A percentile compares a stretch with the other conserved stretches of the same genome.
Evolutionary conservation across 495 filamentous ascomycete species (phyloP).

Genomic region (Penicillium maclennaniae): DNA sequence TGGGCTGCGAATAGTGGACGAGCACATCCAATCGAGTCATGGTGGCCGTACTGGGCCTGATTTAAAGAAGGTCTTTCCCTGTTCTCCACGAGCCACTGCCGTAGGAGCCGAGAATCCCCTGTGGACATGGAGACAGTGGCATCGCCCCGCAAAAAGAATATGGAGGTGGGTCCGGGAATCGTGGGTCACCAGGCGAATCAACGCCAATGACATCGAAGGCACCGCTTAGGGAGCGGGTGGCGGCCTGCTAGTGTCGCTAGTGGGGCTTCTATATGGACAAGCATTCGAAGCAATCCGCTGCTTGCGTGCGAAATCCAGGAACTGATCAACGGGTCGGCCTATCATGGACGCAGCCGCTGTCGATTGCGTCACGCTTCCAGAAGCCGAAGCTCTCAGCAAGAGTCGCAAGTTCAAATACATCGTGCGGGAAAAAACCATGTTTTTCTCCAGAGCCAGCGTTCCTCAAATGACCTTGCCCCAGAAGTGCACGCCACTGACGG

Average conservation of each 20-base stretch:
- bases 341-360: constrained; percentile 1
- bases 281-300: constrained; percentile 8
- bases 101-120: not conserved
- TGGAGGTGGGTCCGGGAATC: constrained; percentile 5
- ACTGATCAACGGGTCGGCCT: constrained; percentile 12
- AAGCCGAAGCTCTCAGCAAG: not conserved
- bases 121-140: not conserved
- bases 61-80: not conserved
- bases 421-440: not conserved
- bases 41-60: not conserved
- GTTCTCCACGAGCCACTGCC: not conserved
- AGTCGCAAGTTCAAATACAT: too few species aligned
- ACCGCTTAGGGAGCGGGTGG: not conserved
- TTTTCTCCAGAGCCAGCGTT: not conserved
- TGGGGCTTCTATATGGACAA: not conserved
- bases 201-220: constrained; percentile 3
- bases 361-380: constrained; percentile 11
- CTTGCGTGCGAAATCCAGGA: not conserved
- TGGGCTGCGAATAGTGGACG: constrained; percentile 1
- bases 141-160: constrained; percentile 4
- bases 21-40: not conserved
- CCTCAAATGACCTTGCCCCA: not conserved
- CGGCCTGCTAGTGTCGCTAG: not conserved
- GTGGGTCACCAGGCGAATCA: constrained; percentile 15
- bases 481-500: not conserved